Conservation (phyloP, 208 protist genomes). For the Herpetomonas muscarum region DNA sequence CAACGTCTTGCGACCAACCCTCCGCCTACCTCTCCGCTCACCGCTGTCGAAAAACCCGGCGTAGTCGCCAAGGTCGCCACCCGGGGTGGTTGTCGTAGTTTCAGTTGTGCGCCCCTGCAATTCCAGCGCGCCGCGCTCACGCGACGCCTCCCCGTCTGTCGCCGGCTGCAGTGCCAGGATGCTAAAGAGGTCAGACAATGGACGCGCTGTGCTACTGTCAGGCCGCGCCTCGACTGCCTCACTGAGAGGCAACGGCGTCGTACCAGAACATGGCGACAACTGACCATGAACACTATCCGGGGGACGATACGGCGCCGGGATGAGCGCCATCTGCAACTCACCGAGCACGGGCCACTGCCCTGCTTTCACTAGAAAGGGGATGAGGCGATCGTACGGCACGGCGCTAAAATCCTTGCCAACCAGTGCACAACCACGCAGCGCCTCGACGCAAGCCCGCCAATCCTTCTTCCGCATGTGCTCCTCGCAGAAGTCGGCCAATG, state of each 20-base stretch:
- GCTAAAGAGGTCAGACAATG: too few species aligned
- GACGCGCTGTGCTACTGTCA: too few species aligned
- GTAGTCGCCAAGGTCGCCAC: too few species aligned
- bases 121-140: too few species aligned
- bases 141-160: too few species aligned
- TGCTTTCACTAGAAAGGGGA: constrained; percentile 29
- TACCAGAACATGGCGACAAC: neutral
- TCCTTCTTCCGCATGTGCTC: constrained; percentile 20
- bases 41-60: too few species aligned
- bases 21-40: too few species aligned
- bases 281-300: neutral
- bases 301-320: neutral
- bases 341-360: constrained; percentile 30
- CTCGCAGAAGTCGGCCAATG: constrained; percentile 19
- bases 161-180: too few species aligned
- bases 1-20: too few species aligned
- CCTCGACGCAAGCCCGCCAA: constrained; percentile 23
- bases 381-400: constrained; percentile 19
- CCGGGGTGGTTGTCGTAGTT: too few species aligned
- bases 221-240: neutral
- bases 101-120: too few species aligned
- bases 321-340: constrained; percentile 8
- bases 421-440: constrained; percentile 19
- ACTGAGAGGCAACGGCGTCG: neutral
- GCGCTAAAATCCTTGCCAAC: constrained; percentile 13